These are phyloP conservation scores for Phytophthora pistaciae DNA, from an alignment of 352 stramenopile genomes.

Conservation along the genomic window DNA sequence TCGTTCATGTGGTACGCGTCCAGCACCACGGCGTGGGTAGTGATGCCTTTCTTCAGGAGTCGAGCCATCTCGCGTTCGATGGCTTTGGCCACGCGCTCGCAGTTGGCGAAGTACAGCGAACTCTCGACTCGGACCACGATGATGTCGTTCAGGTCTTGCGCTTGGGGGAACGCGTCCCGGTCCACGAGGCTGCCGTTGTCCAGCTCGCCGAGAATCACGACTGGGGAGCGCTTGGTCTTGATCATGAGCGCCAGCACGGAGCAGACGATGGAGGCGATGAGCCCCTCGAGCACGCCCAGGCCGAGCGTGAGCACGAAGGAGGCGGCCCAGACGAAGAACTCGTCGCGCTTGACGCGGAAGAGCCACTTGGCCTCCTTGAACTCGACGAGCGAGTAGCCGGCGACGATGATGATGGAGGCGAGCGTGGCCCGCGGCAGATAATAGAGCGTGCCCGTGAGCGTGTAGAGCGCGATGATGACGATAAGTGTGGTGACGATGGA, in stretches of 20 bases:
- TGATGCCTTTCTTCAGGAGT: conserved; percentile 28
- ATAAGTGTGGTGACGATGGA: conserved; percentile 85
- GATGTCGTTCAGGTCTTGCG: conserved; percentile 35
- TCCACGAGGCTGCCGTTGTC: conserved; percentile 52
- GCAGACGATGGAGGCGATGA: conserved; percentile 62
- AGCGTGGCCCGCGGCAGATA: conserved; percentile 84
- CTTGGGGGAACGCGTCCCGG: conserved; percentile 13
- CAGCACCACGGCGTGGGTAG: conserved; percentile 48
- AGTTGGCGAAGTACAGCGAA: conserved; percentile 73
- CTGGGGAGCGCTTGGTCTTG: conserved; percentile 53
- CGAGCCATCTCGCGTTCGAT: conserved; percentile 54
- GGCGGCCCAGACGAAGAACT: conserved; percentile 60
- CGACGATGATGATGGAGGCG: conserved; percentile 91
- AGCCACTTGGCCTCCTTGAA: conserved; percentile 89
- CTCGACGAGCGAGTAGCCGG: conserved; percentile 89
- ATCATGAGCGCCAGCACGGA: conserved; percentile 67
- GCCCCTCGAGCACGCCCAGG: conserved; percentile 55
- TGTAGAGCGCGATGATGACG: conserved; percentile 85
- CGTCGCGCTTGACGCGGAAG: conserved; percentile 64
- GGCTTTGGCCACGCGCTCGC: conserved; percentile 46
- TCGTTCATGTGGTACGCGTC: conserved; percentile 62
- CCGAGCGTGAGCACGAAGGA: conserved; percentile 64
- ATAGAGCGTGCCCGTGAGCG: conserved; percentile 86
- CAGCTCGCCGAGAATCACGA: conserved; percentile 50
- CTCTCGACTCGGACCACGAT: conserved; percentile 58